A percentile compares a stretch with the other conserved stretches of the same genome.
Conservation (phyloP, 169 alveolate genomes). For the Plasmodium inui region DNA sequence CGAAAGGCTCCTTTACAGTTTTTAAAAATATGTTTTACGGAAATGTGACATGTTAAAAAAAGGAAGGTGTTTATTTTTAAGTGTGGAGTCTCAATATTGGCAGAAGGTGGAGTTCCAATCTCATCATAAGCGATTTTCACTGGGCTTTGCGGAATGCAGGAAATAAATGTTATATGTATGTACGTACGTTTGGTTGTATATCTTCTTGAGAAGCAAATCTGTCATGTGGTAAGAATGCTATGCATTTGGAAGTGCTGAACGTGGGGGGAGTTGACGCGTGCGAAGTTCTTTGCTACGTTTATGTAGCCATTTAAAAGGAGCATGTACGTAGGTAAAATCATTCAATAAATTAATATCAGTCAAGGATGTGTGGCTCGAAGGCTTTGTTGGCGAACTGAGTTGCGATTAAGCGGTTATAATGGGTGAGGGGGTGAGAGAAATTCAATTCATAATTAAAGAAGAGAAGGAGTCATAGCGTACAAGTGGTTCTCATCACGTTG, state of each 20-base stretch:
- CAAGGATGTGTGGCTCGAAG: neutral
- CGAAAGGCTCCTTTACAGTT: neutral
- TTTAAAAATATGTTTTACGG: neutral
- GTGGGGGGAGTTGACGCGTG: neutral
- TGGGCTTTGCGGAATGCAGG: neutral
- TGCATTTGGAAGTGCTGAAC: neutral
- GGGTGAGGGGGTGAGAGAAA: neutral
- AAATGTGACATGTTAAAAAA: neutral
- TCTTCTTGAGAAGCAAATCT: neutral
- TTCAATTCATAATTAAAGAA: neutral
- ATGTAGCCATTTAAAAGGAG: neutral
- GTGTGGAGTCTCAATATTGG: neutral
- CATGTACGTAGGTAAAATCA: neutral
- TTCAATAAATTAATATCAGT: neutral
- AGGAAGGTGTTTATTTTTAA: neutral
- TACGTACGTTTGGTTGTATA: neutral
- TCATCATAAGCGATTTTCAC: neutral
- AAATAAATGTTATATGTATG: neutral
- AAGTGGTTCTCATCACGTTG: neutral
- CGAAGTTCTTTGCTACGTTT: neutral
- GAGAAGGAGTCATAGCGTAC: neutral
- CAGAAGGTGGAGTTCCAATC: neutral
- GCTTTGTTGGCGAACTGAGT: neutral
- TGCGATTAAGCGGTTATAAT: neutral
- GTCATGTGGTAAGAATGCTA: neutral